These are phyloP conservation scores for Orbilia quercus DNA, from an alignment of 2,329 filamentous ascomycete species.

Conservation along the genomic window DNA sequence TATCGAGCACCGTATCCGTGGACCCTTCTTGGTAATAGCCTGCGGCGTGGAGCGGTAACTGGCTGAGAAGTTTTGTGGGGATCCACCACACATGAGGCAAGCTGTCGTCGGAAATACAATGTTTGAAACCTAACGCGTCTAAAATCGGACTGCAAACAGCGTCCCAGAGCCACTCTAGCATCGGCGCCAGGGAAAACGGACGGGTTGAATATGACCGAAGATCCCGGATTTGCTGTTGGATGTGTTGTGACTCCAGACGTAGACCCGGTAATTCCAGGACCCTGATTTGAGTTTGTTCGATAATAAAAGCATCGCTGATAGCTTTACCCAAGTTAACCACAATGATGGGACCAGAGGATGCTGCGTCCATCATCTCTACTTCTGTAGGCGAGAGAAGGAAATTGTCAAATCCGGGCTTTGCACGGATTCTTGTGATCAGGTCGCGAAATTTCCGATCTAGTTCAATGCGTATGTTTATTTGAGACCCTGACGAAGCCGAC, in stretches of 20 bases:
- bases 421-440: slow-evolving; percentile 22
- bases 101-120: slow-evolving; percentile 20
- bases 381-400: slow-evolving; percentile 45
- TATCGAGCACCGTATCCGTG: slow-evolving; percentile 60
- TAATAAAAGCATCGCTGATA: slow-evolving; percentile 27
- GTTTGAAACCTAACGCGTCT: slow-evolving; percentile 58
- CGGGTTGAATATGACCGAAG: background rate
- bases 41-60: slow-evolving; percentile 63
- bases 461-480: slow-evolving; percentile 3
- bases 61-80: slow-evolving; percentile 60
- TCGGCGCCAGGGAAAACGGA: background rate
- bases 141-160: slow-evolving; percentile 59
- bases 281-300: slow-evolving; percentile 5
- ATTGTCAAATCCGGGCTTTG: slow-evolving; percentile 10
- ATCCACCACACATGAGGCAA: slow-evolving; percentile 62
- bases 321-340: slow-evolving; percentile 20
- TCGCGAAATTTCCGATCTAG: slow-evolving; percentile 7
- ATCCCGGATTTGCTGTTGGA: background rate
- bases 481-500: background rate
- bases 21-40: slow-evolving; percentile 60
- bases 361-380: slow-evolving; percentile 15
- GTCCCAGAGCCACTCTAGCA: slow-evolving; percentile 62
- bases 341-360: slow-evolving; percentile 17
- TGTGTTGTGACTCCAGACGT: background rate
- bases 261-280: slow-evolving; percentile 10